Evolutionary conservation across 805 yeast genomes (phyloP).

Genomic region (Blastobotrys peoriensis): DNA sequence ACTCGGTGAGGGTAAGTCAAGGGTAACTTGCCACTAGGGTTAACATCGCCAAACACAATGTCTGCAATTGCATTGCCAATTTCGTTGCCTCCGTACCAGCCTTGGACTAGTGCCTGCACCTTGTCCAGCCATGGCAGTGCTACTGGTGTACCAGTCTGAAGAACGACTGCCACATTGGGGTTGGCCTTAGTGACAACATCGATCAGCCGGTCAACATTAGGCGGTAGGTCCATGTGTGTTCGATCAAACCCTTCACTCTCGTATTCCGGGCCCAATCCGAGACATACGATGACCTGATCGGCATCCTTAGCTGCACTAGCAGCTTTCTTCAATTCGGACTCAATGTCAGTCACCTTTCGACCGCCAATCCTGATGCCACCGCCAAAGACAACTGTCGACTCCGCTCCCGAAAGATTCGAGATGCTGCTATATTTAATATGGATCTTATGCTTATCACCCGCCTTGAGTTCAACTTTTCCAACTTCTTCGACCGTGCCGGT

Average conservation of each 20-base stretch:
- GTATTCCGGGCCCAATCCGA: slow-evolving; percentile 51
- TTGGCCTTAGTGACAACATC: slow-evolving; percentile 41
- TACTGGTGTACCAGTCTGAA: slow-evolving; percentile 59
- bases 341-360: slow-evolving; percentile 26
- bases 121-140: slow-evolving; percentile 47
- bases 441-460: slow-evolving; percentile 42
- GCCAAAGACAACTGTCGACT: slow-evolving; percentile 12
- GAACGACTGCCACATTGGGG: slow-evolving; percentile 46
- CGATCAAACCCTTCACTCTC: slow-evolving; percentile 60
- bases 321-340: slow-evolving; percentile 37
- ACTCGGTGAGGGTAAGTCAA: slow-evolving; percentile 47
- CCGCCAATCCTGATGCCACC: slow-evolving; percentile 12
- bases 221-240: slow-evolving; percentile 45
- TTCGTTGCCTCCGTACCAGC: slow-evolving; percentile 56
- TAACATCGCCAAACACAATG: slow-evolving; percentile 51
- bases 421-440: slow-evolving; percentile 33
- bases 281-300: slow-evolving; percentile 47
- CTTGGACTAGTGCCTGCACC: slow-evolving; percentile 43
- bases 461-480: slow-evolving; percentile 34
- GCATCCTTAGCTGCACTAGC: slow-evolving; percentile 42
- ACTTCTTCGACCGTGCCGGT: slow-evolving; percentile 49
- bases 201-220: slow-evolving; percentile 40
- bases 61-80: slow-evolving; percentile 56
- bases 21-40: slow-evolving; percentile 56
- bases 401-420: slow-evolving; percentile 30